Evolutionary conservation across 768 basidiomycete species (phyloP).

Genomic region (Cytidiella melzeri): DNA sequence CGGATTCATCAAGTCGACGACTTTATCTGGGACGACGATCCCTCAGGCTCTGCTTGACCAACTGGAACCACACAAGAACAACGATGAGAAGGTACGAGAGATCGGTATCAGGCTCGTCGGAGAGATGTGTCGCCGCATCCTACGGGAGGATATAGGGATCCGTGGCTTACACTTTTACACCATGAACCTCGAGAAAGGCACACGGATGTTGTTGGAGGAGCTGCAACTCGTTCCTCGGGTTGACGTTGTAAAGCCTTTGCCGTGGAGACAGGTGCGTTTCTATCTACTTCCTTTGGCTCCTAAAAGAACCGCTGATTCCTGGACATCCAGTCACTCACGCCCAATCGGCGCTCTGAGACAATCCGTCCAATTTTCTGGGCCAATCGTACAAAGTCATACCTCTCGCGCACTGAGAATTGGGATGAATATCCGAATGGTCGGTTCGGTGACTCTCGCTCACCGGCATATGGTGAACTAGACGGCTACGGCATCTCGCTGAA

Average conservation of each 20-base stretch:
- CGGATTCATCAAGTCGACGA: slow-evolving; percentile 82
- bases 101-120: slow-evolving; percentile 93
- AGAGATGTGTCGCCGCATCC: slow-evolving; percentile 86
- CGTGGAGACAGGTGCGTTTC: slow-evolving; percentile 83
- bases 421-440: slow-evolving; percentile 99
- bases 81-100: slow-evolving; percentile 90
- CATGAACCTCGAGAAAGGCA: slow-evolving; percentile 94
- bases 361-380: slow-evolving; percentile 99
- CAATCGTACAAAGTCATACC: slow-evolving; percentile 90
- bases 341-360: slow-evolving; percentile 81
- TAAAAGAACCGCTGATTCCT: slow-evolving; percentile 1
- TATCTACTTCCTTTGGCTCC: slow-evolving; percentile 4
- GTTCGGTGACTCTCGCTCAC: slow-evolving; percentile 95
- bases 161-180: slow-evolving; percentile 94
- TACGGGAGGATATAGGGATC: slow-evolving; percentile 75
- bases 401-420: slow-evolving; percentile 97
- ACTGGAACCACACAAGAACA: slow-evolving; percentile 81
- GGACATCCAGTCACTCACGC: slow-evolving; percentile 71
- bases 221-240: slow-evolving; percentile 80
- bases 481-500: slow-evolving; percentile 94
- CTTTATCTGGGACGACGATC: slow-evolving; percentile 70
- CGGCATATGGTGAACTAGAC: slow-evolving; percentile 96
- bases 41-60: slow-evolving; percentile 70
- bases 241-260: slow-evolving; percentile 90
- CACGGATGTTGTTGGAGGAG: slow-evolving; percentile 92